These are phyloP conservation scores for Lactifluus rugatus DNA, from an alignment of 768 basidiomycete species.

Conservation along the genomic window DNA sequence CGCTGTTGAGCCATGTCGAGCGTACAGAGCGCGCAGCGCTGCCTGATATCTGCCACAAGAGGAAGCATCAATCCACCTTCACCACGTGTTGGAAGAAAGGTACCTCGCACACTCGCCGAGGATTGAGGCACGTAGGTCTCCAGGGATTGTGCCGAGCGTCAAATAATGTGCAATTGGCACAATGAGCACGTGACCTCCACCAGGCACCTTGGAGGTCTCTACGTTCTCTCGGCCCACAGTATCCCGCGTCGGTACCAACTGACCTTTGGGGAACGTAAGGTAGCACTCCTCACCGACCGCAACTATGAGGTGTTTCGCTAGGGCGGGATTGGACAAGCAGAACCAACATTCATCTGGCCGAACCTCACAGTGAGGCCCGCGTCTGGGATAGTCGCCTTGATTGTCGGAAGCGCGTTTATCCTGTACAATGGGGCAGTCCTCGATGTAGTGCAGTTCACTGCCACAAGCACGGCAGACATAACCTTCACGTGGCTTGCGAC, in stretches of 20 bases:
- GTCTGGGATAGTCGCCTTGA: slow-evolving; percentile 29
- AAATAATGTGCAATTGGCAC: slow-evolving; percentile 92
- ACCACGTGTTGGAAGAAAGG: slow-evolving; percentile 6
- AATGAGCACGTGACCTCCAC: slow-evolving; percentile 92
- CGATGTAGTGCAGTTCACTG: slow-evolving; percentile 74
- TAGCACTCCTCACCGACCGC: slow-evolving; percentile 92
- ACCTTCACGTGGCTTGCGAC: slow-evolving; percentile 70
- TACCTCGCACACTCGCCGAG: slow-evolving; percentile 73
- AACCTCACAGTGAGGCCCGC: slow-evolving; percentile 66
- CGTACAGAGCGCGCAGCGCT: slow-evolving; percentile 63
- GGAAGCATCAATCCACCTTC: background rate
- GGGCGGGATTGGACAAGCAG: slow-evolving; percentile 87
- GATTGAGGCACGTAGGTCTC: slow-evolving; percentile 66
- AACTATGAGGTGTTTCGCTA: slow-evolving; percentile 93
- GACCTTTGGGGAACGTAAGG: slow-evolving; percentile 92
- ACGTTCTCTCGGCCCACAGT: slow-evolving; percentile 32
- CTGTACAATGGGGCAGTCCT: slow-evolving; percentile 74
- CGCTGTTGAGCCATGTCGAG: slow-evolving; percentile 52
- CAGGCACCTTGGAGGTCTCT: slow-evolving; percentile 52
- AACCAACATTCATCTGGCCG: slow-evolving; percentile 95
- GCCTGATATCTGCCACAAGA: slow-evolving; percentile 54
- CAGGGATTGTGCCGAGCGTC: slow-evolving; percentile 72
- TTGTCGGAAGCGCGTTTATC: slow-evolving; percentile 34
- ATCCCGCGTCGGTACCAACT: slow-evolving; percentile 76
- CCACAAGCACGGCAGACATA: slow-evolving; percentile 92